Evolutionary conservation across 2,329 filamentous ascomycete species (phyloP), one percentile per base, ranked within the genome.

Genomic region (Botrytis fragariae): DNA sequence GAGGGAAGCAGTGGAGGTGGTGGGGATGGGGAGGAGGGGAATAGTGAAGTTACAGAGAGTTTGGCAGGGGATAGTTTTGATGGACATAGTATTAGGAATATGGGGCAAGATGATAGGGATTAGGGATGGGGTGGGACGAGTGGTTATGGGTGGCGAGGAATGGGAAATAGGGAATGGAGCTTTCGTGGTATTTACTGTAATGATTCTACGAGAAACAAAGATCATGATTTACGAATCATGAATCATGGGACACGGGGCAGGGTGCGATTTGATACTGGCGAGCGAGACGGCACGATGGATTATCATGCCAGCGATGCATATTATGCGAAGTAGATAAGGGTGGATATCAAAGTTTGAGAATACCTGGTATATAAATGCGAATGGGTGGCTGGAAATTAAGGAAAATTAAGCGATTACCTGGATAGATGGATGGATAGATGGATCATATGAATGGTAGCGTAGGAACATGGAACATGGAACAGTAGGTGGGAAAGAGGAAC

Each of bases 11-110:
- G 35, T 32, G 60, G 25, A 54, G 45, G 54, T 4, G 63, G 39
- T 65, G 25, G 25, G 9, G 67, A 57, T 39, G 32, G 64, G 10
- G 64, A 67, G 22, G 64, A 67, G 45, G 64, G 16, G 14, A 67
- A 39, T 25, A 67, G 64, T 67, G 64, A 67, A 14, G 14, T 67
- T 4, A 54, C 64, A n/a, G 64, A 67, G 16, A 67, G 64, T 51
- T 35, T 54, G 45, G 32, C 44, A 1, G 48, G 44, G 22, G 44
- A 54, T n/a, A 67, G 64, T 54, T 16, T 32, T 64, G 61, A 64
- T 64, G 61, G 61, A 6, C 39, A 20, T 45, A 64, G 61, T 45
- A 18, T 45, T 10, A 10, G 61, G n/a, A 42, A 20, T 29, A 32
- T 57, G 51, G 51, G 29, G 51, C 51, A 29, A 29, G 39, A 29